These are phyloP conservation scores for Claviceps cyperi DNA, from an alignment of 2,329 filamentous ascomycete genomes.

Conservation along the genomic window DNA sequence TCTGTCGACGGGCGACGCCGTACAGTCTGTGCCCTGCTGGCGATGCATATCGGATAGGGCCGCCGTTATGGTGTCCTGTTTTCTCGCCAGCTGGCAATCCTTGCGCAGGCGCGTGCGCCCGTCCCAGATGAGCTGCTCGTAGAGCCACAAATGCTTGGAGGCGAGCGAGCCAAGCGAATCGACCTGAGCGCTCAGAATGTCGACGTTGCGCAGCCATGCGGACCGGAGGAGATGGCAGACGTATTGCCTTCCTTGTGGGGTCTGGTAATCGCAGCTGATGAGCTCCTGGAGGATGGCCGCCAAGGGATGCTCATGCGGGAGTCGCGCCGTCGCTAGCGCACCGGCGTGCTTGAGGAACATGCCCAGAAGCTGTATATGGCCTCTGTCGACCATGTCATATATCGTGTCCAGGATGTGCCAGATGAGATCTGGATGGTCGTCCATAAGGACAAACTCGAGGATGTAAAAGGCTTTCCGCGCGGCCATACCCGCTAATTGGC, in stretches of 20 bases:
- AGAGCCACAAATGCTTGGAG: conserved; percentile 21
- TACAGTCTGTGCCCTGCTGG: background rate
- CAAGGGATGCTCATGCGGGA: conserved; percentile 20
- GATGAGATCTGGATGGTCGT: conserved; percentile 23
- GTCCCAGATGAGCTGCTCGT: conserved; percentile 25
- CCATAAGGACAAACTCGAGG: conserved; percentile 21
- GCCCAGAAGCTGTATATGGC: conserved; percentile 19
- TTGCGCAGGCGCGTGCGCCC: conserved; percentile 20
- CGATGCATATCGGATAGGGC: conserved; percentile 15
- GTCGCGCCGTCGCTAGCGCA: conserved; percentile 14
- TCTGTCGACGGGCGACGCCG: conserved; percentile 11
- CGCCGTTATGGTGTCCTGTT: conserved; percentile 15
- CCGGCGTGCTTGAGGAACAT: conserved; percentile 21
- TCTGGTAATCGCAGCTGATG: conserved; percentile 17
- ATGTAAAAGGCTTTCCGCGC: conserved; percentile 21
- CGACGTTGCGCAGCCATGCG: conserved; percentile 23
- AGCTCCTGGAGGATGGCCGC: conserved; percentile 19
- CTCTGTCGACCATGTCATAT: conserved; percentile 22
- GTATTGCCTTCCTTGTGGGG: conserved; percentile 16
- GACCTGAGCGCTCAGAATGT: conserved; percentile 18
- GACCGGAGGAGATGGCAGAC: conserved; percentile 20
- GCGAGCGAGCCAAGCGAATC: conserved; percentile 16
- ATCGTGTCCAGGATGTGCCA: conserved; percentile 25
- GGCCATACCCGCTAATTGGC: conserved; percentile 22
- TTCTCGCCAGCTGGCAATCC: conserved; percentile 16